Base-by-base conservation (phyloP, 148 eudicot species). In the Silene latifolia region DNA sequence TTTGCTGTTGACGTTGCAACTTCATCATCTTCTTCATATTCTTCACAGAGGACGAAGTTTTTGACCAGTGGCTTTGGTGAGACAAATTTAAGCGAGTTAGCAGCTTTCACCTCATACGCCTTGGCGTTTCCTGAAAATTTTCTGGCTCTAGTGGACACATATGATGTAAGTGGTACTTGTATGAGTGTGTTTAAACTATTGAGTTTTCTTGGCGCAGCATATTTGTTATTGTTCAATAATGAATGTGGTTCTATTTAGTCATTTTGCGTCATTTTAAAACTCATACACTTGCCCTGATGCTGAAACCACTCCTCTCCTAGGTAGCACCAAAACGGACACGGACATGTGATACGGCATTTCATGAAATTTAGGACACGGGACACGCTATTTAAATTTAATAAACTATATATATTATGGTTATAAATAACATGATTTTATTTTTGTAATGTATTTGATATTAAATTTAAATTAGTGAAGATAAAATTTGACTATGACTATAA, bases 121-220 rank as follows among this genome's bases (percentile, higher is more conserved):
- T 82, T 90, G 74, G 96, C 99, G 32, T 95, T 95, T 73, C 99
- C 97, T 5, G 79, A 81, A 72, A 83, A 84, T 79, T 95, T 95
- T 81, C 84, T 95, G 78, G 99, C 97, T 79, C 94, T 95, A 71
- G 99, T 95, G 69, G 99, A 95, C 84, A 95, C 99, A 20, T 95
- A 95, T 79, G 99, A 95, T 84, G 99, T 92, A 90, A 90, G 99
- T 87, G 72, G 29, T 51, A 56, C 39, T 69, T 69, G 10, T 19
- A 20, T 51, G n/a, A 48, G 29, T 67, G 29, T 67, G 53, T 46
- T 67, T n/a, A 67, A 47, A 47, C 19, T n/a, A 42, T 67, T 35
- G n/a, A n/a, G n/a, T 25, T 69, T 67, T 51, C 20, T 11, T 7
- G 61, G 21, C 1, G 18, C 68, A 44, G 24, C 64, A 15, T 70